Conservation (phyloP, 169 alveolate species). For the Babesia bigemina region DNA sequence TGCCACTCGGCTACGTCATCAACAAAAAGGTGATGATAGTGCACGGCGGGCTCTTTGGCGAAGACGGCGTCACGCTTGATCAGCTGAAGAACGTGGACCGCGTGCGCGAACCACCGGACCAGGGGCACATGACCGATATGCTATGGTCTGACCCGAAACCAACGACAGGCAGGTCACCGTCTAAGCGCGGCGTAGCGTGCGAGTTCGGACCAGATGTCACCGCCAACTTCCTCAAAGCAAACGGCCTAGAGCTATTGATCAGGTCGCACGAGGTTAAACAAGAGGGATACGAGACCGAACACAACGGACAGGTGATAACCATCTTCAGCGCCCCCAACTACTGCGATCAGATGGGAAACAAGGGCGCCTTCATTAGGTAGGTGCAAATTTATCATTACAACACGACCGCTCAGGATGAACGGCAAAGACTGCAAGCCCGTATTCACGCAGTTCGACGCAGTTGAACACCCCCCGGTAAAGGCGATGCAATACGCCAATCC, state of each 20-base stretch:
- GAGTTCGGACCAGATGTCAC: slow-evolving; percentile 98
- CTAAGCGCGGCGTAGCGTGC: slow-evolving; percentile 96
- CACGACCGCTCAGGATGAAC: slow-evolving; percentile 64
- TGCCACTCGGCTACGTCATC: slow-evolving; percentile 96
- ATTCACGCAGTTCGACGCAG: slow-evolving; percentile 90
- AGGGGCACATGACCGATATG: slow-evolving; percentile 91
- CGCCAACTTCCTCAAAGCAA: slow-evolving; percentile 87
- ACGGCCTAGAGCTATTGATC: slow-evolving; percentile 89
- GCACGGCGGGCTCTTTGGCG: slow-evolving; percentile 97
- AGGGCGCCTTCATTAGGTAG: slow-evolving; percentile 93
- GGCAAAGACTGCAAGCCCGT: slow-evolving; percentile 90
- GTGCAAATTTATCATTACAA: background rate
- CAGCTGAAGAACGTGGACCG: slow-evolving; percentile 92
- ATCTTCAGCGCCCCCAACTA: slow-evolving; percentile 99
- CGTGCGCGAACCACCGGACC: slow-evolving; percentile 94
- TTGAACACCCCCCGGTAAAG: slow-evolving; percentile 92
- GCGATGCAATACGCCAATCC: slow-evolving; percentile 93
- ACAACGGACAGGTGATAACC: slow-evolving; percentile 95
- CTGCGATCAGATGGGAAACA: slow-evolving; percentile 99
- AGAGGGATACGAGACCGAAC: slow-evolving; percentile 97
- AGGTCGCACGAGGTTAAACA: slow-evolving; percentile 98
- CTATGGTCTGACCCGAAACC: slow-evolving; percentile 99
- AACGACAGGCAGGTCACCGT: slow-evolving; percentile 93
- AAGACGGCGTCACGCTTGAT: slow-evolving; percentile 92
- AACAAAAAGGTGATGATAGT: slow-evolving; percentile 93